Conservation (phyloP, 1,139 yeast species). For the Yamadazyma conglobata region DNA sequence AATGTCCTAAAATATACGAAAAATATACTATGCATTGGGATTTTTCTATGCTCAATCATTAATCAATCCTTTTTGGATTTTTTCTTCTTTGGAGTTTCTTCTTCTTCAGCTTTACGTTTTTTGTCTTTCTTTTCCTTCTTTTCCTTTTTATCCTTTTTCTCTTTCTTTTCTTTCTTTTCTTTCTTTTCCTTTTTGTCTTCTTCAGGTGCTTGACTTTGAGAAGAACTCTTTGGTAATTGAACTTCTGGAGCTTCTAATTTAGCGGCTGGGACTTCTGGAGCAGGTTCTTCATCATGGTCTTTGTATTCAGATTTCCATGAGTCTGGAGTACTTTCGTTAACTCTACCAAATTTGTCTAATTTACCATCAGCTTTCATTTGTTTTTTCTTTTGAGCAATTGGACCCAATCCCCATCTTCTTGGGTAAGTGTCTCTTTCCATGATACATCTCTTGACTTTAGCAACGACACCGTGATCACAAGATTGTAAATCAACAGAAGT, state of each 20-base stretch:
- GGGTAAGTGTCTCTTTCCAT: slow-evolving; percentile 99
- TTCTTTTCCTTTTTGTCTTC: slow-evolving; percentile 47
- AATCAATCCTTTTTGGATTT: slow-evolving; percentile 32
- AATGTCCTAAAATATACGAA: too few species aligned
- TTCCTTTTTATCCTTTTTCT: slow-evolving; percentile 60
- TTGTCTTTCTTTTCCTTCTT: slow-evolving; percentile 45
- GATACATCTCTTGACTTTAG: slow-evolving; percentile 97
- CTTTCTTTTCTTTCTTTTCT: slow-evolving; percentile 63
- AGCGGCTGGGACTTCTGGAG: slow-evolving; percentile 48
- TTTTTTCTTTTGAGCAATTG: slow-evolving; percentile 97
- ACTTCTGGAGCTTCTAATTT: slow-evolving; percentile 49
- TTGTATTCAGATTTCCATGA: slow-evolving; percentile 87
- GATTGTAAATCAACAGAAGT: slow-evolving; percentile 94
- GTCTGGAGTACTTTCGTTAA: slow-evolving; percentile 89
- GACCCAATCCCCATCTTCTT: slow-evolving; percentile 99
- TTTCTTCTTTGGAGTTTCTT: slow-evolving; percentile 47
- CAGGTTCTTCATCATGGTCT: slow-evolving; percentile 69
- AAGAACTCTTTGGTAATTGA: slow-evolving; percentile 50
- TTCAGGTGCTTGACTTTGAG: slow-evolving; percentile 29
- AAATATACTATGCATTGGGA: too few species aligned
- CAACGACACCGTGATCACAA: slow-evolving; percentile 98
- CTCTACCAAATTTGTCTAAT: slow-evolving; percentile 92
- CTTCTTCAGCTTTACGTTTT: slow-evolving; percentile 58
- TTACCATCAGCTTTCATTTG: slow-evolving; percentile 97
- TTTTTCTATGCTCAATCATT: slow-evolving; percentile 1